Evolutionary conservation across 2,329 filamentous ascomycete genomes (phyloP), one percentile per base, ranked within the genome.

Genomic region (Fusarium duplospermum): DNA sequence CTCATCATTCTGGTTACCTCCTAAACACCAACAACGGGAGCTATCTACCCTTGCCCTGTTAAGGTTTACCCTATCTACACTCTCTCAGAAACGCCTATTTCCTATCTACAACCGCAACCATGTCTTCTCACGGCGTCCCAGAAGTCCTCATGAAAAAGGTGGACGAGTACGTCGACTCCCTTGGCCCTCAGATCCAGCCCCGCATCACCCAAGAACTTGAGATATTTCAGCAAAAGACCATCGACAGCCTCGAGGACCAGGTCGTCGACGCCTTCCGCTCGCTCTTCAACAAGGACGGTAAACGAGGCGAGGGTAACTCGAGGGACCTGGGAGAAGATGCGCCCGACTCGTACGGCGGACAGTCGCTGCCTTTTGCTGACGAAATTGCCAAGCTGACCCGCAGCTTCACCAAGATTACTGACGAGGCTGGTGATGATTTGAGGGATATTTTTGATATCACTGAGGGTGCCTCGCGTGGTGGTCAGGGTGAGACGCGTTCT

Each of bases 91-190:
- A 42, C 2, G 5, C 31, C 27, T 29, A 31, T 13, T 31, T 11
- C 4, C 18, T 18, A 9, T 22, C 47, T 54, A 20, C 27, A 54
- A 20, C 47, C 24, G 47, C 64, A 66, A 18, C 10, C 35, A 84
- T 84, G 82, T 82, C 82, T 71, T 82, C 80, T 7, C 80, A 78
- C 71, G 80, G 80, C n/a, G 72, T 86, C 22, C 83, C 84, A 54
- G 84, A 86, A 56, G 83, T 84, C 33, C 67, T 86, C 67, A 83
- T 85, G 80, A 80, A 81, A 56, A 83, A 86, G 68, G 82, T 86
- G 3, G 84, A 86, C 80, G 81, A 84, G 18, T 86, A 86, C 59
- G 84, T 86, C 76, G 84, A 86, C 80, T 86, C 84, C 1, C 83
- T 86, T 5, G 83, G 83, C 2, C 84, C 84, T 7, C 83, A 86